Base-by-base conservation (phyloP, 2,329 filamentous ascomycete genomes). In the Scedosporium boydii region DNA sequence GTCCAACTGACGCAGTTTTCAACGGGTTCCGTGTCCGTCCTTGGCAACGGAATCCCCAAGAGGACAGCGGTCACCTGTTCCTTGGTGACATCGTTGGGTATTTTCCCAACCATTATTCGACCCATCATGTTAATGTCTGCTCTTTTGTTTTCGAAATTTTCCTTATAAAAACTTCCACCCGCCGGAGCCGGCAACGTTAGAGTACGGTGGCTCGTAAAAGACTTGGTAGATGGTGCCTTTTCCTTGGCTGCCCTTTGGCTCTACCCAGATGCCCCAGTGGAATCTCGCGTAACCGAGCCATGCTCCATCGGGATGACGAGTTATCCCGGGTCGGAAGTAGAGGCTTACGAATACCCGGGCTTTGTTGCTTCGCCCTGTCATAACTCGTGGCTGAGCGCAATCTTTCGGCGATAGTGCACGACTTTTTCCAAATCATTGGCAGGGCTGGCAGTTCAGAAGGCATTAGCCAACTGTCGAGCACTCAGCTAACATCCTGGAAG, bases 1-100 rank as follows among this genome's bases (percentile, higher is more conserved):
- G 41, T 46, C 57, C 57, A 46, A 5, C 38, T 59, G 16, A 59
- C 57, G 5, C 57, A 46, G 41, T 59, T 59, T 23, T 59, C 58
- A 18, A 48, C 7, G 7, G 18, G 58, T 14, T 27, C 41, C 14
- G 41, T 21, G 6, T 42, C 41, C 38, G 9, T 21, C 18, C 23
- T 44, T 21, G 58, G 58, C 9, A 59, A 23, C 16, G 38, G 18
- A 18, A 48, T 42, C n/a, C 23, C 21, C 41, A 4, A 16, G 7
- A 59, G 18, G 21, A 48, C 1, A 23, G 6, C 9, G 10, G 16
- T 7, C 21, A 48, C 41, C 16, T 48, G 34, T 27, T 29, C 21
- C 12, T 26, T 14, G 5, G 10, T 29, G 10, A 59, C 58, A 10
- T 42, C 41, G 38, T 7, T 26, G 34, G 58, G 58, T 21, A 59